Conservation (phyloP, 2,329 filamentous ascomycete species). For the Bretziella fagacearum region DNA sequence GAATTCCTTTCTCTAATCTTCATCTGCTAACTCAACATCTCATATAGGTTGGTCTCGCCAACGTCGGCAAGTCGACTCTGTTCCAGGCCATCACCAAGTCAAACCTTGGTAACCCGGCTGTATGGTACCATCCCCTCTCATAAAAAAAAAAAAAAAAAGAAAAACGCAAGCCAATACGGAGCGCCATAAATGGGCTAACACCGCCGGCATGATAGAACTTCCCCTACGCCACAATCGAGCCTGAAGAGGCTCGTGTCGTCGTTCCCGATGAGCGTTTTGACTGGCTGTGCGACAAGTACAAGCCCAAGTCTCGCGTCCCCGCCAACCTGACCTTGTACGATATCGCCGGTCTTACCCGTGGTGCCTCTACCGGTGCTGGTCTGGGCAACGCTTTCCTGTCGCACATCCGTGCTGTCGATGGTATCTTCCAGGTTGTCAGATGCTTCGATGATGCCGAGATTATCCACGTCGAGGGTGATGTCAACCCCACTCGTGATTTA, state of each 20-base stretch:
- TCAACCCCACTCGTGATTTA: conserved; percentile 84
- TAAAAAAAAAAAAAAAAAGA: too few relatives aligned
- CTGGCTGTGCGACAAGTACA: conserved; percentile 91
- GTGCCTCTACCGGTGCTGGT: conserved; percentile 91
- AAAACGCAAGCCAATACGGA: conserved; percentile 22
- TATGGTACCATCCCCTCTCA: conserved; percentile 31
- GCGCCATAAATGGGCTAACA: conserved; percentile 18
- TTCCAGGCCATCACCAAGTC: conserved; percentile 99
- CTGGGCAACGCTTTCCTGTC: conserved; percentile 96
- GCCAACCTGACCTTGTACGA: conserved; percentile 97
- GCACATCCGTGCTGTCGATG: conserved; percentile 94
- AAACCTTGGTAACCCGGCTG: conserved; percentile 88
- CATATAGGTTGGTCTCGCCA: conserved; percentile 80
- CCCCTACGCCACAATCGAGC: conserved; percentile 96
- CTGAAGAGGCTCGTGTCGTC: conserved; percentile 92
- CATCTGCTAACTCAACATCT: conserved; percentile 3
- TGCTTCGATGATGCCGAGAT: conserved; percentile 99
- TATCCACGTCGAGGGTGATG: conserved; percentile 97
- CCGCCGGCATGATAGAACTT: conserved; percentile 51
- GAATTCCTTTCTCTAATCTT: not conserved
- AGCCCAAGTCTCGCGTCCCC: conserved; percentile 92
- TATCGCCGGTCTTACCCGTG: conserved; percentile 89
- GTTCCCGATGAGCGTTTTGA: conserved; percentile 93
- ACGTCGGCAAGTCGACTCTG: conserved; percentile 97
- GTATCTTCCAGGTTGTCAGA: conserved; percentile 91